These are phyloP conservation scores for Murraya paniculata DNA, from an alignment of 345 rosid species.

Conservation along the genomic window DNA sequence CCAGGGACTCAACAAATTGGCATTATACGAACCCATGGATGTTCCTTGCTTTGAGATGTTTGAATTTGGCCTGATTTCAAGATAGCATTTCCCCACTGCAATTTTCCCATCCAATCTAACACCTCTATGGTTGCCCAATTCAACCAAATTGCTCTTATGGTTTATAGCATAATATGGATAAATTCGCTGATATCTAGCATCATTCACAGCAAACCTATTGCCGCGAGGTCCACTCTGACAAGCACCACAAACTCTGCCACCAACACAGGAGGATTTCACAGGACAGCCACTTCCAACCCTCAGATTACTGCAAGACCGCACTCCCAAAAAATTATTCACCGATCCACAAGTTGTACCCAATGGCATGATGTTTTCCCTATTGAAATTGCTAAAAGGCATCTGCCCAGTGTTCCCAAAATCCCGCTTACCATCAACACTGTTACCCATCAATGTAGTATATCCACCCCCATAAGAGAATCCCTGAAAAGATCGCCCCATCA, in stretches of 20 bases:
- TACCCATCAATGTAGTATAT: neutral
- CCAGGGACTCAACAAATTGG: neutral
- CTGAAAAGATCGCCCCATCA: neutral
- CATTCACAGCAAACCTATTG: slow-evolving; percentile 9
- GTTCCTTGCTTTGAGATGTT: slow-evolving; percentile 21
- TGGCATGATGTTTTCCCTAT: slow-evolving; percentile 31
- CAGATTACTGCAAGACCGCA: neutral
- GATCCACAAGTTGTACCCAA: neutral
- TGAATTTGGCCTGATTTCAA: slow-evolving; percentile 11
- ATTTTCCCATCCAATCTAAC: slow-evolving; percentile 17
- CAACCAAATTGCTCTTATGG: slow-evolving; percentile 9
- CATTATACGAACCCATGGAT: slow-evolving; percentile 10
- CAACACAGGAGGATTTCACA: slow-evolving; percentile 3
- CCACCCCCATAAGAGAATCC: neutral
- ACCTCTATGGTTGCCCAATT: neutral
- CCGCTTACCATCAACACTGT: slow-evolving; percentile 1
- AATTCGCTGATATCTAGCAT: slow-evolving; percentile 9
- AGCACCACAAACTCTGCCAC: neutral
- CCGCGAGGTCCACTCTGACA: slow-evolving; percentile 12
- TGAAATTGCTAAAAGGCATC: slow-evolving; percentile 3
- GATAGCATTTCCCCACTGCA: slow-evolving; percentile 14
- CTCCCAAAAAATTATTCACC: neutral
- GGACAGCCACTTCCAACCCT: slow-evolving; percentile 8
- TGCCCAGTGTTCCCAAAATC: neutral
- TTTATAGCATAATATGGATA: slow-evolving; percentile 10